Percentiles rank a stretch among this genome's conserved stretches.
Evolutionary conservation across 495 filamentous ascomycete species (phyloP).

Genomic region (Letharia columbiana): DNA sequence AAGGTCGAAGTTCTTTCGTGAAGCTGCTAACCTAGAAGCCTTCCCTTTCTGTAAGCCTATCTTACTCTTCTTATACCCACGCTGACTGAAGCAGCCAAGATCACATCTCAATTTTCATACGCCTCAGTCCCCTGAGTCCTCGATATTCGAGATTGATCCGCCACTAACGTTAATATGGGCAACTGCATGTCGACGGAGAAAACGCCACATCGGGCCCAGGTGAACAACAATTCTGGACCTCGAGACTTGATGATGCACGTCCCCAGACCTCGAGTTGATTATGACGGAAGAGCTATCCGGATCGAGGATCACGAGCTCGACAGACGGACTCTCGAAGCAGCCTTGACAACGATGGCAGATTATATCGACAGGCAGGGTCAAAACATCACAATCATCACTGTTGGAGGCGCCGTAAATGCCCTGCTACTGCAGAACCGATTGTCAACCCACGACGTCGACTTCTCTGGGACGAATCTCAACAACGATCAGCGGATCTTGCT

Average conservation of each 20-base stretch:
- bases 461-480: constrained; percentile 7
- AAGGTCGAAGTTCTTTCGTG: not conserved
- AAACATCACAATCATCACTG: not conserved
- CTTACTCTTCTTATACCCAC: not conserved
- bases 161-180: not conserved
- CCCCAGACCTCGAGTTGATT: not conserved
- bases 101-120: too few species aligned
- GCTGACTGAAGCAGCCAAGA: not conserved
- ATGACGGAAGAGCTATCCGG: not conserved
- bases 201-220: not conserved
- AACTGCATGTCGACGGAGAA: not conserved
- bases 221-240: not conserved
- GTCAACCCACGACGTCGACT: not conserved
- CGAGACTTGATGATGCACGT: not conserved
- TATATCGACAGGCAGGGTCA: constrained; percentile 11
- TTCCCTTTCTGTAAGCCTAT: not conserved
- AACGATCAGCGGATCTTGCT: constrained; percentile 6
- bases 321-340: constrained; percentile 8
- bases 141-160: not conserved
- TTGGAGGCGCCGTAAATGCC: not conserved
- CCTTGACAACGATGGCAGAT: constrained; percentile 10
- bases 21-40: not conserved
- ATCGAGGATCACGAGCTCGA: constrained; percentile 14
- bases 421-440: not conserved
- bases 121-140: not conserved